Conservation (phyloP, 2,329 filamentous ascomycete species). For the Tympanopsis confertula region DNA sequence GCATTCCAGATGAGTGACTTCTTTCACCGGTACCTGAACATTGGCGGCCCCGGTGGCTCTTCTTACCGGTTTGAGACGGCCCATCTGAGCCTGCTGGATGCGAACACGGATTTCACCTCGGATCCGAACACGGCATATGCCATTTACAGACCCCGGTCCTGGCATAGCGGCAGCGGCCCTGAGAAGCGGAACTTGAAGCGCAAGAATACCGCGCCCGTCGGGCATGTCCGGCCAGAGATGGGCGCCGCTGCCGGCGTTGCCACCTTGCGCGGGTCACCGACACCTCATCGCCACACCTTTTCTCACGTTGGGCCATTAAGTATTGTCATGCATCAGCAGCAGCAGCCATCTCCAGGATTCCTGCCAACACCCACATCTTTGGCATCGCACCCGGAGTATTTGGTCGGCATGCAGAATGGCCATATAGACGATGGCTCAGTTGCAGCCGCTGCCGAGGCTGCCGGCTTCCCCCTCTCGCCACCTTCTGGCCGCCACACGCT, state of each 20-base stretch:
- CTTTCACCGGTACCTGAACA: conserved; percentile 64
- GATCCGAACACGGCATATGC: conserved; percentile 41
- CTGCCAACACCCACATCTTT: conserved; percentile 24
- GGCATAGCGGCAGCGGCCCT: conserved; percentile 11
- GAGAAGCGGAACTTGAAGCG: conserved; percentile 33
- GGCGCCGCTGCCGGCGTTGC: conserved; percentile 21
- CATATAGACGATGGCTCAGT: too few species aligned
- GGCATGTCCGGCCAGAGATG: conserved; percentile 25
- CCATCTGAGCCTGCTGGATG: conserved; percentile 61
- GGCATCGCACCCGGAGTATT: conserved; percentile 20
- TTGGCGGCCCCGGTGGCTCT: conserved; percentile 44
- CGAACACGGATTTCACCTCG: conserved; percentile 45
- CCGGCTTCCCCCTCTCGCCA: conserved; percentile 20
- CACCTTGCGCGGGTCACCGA: conserved; percentile 14
- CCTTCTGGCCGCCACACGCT: conserved; percentile 16
- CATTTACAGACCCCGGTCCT: conserved; percentile 28
- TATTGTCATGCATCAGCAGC: conserved; percentile 6
- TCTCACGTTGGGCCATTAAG: conserved; percentile 14
- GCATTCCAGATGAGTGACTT: conserved; percentile 81
- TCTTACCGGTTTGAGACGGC: conserved; percentile 59
- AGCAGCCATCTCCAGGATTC: conserved; percentile 25
- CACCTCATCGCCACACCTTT: conserved; percentile 25
- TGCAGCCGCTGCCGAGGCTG: conserved; percentile 22
- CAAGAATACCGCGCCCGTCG: conserved; percentile 29
- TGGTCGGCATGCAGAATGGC: too few species aligned